Evolutionary conservation across 345 rosid genomes (phyloP).

Genomic region (Gossypium australe): DNA sequence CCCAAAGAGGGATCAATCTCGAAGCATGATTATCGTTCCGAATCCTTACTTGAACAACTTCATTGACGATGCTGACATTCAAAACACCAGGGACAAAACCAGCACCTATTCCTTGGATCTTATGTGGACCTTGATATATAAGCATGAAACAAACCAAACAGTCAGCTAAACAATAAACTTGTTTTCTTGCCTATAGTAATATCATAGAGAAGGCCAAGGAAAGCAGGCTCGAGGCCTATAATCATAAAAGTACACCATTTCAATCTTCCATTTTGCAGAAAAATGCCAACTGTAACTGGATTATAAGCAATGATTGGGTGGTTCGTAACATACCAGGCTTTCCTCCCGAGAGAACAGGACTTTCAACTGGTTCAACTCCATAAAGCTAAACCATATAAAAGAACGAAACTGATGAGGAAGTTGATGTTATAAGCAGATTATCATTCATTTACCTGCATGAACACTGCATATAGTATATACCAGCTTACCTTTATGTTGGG

Average conservation of each 20-base stretch:
- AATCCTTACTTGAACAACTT: conserved; percentile 70
- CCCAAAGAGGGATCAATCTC: neutral
- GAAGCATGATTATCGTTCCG: neutral
- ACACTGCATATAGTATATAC: neutral
- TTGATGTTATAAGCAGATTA: neutral
- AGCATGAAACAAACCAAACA: neutral
- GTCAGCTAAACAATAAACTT: neutral
- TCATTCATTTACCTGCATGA: neutral
- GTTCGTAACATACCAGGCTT: conserved; percentile 60
- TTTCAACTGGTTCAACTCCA: conserved; percentile 87
- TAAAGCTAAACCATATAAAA: conserved; percentile 38
- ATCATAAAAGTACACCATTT: too few relatives aligned
- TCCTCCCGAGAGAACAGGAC: conserved; percentile 74
- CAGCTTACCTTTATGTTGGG: conserved; percentile 58
- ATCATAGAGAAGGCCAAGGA: neutral
- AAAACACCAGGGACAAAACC: conserved; percentile 85
- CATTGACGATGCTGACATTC: conserved; percentile 63
- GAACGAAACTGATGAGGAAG: conserved; percentile 18
- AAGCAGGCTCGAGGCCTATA: neutral
- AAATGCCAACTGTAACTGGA: neutral
- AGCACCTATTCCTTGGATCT: conserved; percentile 96
- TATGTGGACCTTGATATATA: conserved; percentile 66
- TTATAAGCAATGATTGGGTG: neutral
- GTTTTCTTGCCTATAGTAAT: neutral
- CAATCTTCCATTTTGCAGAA: neutral